Evolutionary conservation across 164 flowering plant species (phyloP).

Genomic region (Sedum album): DNA sequence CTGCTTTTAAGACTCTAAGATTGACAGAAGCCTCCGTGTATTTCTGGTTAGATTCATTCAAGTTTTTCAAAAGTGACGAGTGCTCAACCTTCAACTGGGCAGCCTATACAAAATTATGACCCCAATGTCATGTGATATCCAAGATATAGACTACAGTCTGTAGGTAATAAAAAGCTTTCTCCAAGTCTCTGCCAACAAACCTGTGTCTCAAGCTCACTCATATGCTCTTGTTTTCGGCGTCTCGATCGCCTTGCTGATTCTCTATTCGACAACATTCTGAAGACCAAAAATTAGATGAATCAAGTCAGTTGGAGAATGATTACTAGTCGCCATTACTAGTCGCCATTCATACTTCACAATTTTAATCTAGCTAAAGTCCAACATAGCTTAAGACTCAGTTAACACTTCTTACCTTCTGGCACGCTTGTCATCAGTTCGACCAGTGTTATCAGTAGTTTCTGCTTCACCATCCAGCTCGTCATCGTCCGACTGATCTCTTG

Average conservation of each 20-base stretch:
- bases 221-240: constrained; percentile 37
- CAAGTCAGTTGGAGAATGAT: neutral
- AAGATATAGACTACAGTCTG: neutral
- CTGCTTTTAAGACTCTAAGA: constrained; percentile 37
- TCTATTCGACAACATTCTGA: constrained; percentile 45
- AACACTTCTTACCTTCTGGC: constrained; percentile 29
- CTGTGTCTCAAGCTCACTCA: constrained; percentile 38
- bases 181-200: constrained; percentile 9
- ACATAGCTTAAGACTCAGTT: neutral
- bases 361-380: neutral
- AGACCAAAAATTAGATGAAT: neutral
- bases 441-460: constrained; percentile 22
- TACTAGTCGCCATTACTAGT: neutral
- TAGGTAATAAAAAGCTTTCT: neutral
- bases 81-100: constrained; percentile 29
- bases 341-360: neutral
- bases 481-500: constrained; percentile 43
- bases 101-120: constrained; percentile 17
- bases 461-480: constrained; percentile 44
- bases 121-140: no score
- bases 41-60: constrained; percentile 25
- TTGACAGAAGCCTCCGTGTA: constrained; percentile 31
- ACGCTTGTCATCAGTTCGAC: constrained; percentile 31
- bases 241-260: constrained; percentile 48
- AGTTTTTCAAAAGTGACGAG: constrained; percentile 25